Conservation (phyloP, 176 grass and related monocot genomes). For the Chloris gayana region DNA sequence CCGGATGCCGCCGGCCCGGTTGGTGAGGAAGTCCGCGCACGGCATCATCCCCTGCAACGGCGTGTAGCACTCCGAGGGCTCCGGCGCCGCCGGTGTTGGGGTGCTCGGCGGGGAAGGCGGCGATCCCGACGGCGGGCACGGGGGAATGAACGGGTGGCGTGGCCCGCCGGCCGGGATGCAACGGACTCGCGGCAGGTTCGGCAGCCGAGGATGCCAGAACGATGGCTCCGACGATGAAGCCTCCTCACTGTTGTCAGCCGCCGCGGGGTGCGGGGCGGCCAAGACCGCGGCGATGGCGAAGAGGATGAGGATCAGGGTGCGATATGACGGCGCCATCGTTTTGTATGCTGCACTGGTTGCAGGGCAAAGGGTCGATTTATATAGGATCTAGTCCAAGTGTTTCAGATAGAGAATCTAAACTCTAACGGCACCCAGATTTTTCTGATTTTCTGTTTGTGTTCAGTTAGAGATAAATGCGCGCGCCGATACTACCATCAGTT, state of each 20-base stretch:
- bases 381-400: no score
- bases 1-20: not conserved
- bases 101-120: no score
- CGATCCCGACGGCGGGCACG: not conserved
- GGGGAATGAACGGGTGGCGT: not conserved
- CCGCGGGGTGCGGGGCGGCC: not conserved
- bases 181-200: not conserved
- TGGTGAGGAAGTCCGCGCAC: conserved; percentile 1
- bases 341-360: no score
- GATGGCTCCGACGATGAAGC: not conserved
- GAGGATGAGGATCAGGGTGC: no score
- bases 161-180: conserved; percentile 7
- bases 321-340: no score
- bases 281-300: no score
- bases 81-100: not conserved
- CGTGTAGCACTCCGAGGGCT: not conserved
- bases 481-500: no score
- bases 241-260: not conserved
- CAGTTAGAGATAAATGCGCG: no score
- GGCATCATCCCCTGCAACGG: not conserved
- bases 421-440: no score
- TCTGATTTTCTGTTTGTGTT: no score
- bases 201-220: not conserved
- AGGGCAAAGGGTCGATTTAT: no score
- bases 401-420: no score